A percentile compares a stretch with the other conserved stretches of the same genome.
Conservation (phyloP, 305 asterid genomes). For the Fraxinus latifolia region DNA sequence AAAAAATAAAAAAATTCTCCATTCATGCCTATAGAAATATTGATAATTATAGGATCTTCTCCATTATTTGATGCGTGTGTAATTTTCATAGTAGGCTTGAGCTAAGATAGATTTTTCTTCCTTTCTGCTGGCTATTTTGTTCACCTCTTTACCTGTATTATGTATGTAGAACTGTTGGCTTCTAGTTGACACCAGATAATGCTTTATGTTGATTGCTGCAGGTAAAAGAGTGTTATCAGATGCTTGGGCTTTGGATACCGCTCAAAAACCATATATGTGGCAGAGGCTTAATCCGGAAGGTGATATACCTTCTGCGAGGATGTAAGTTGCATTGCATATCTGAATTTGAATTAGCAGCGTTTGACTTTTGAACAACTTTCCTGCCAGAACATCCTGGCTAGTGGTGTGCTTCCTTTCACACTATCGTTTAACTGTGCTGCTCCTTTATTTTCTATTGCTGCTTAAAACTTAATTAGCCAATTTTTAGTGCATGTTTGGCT, state of each 20-base stretch:
- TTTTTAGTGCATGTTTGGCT: background rate
- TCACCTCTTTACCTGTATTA: background rate
- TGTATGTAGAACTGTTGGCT: slow-evolving; percentile 21
- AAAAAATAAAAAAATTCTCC: background rate
- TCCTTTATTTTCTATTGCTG: background rate
- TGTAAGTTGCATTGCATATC: slow-evolving; percentile 54
- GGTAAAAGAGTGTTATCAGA: slow-evolving; percentile 95
- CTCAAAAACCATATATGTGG: slow-evolving; percentile 96
- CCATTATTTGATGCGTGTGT: background rate
- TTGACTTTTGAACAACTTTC: slow-evolving; percentile 7
- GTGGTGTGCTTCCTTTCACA: background rate
- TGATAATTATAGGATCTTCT: background rate
- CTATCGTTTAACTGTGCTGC: background rate
- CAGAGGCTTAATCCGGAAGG: slow-evolving; percentile 95
- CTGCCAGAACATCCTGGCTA: background rate
- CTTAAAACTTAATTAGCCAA: background rate
- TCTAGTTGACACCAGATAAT: slow-evolving; percentile 7
- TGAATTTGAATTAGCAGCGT: slow-evolving; percentile 3
- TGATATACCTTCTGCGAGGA: slow-evolving; percentile 88
- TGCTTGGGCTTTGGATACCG: slow-evolving; percentile 98
- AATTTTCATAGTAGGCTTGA: background rate
- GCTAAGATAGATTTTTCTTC: background rate
- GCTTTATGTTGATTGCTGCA: slow-evolving; percentile 29
- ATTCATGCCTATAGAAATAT: background rate
- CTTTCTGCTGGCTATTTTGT: background rate